These are phyloP conservation scores for Cubamyces sp. DNA, from an alignment of 768 basidiomycete genomes.

Conservation along the genomic window DNA sequence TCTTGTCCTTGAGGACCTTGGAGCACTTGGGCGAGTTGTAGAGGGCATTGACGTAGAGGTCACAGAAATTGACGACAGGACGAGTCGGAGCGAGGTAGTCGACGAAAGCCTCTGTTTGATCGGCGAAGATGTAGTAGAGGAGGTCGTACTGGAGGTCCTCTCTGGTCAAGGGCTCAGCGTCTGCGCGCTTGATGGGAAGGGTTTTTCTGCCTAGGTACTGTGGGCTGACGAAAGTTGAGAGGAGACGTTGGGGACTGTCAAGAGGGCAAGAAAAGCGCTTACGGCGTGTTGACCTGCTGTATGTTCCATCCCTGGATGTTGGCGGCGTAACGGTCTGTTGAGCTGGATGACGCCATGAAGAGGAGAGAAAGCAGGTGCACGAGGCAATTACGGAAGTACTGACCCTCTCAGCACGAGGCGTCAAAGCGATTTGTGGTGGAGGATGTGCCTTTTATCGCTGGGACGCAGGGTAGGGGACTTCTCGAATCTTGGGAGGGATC, in stretches of 20 bases:
- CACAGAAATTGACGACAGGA: conserved; percentile 67
- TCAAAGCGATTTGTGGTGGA: conserved; percentile 23
- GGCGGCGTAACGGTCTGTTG: conserved; percentile 32
- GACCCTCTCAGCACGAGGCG: conserved; percentile 33
- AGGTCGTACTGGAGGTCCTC: conserved; percentile 89
- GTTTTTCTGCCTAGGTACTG: conserved; percentile 54
- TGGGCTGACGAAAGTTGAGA: conserved; percentile 52
- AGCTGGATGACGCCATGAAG: conserved; percentile 39
- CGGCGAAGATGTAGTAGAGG: conserved; percentile 76
- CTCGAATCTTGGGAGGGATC: conserved; percentile 24
- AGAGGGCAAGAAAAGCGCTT: conserved; percentile 18
- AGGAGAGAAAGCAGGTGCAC: conserved; percentile 34
- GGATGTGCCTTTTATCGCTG: conserved; percentile 27
- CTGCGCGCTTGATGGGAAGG: conserved; percentile 79
- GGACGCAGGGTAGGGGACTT: conserved; percentile 16
- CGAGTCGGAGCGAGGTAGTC: conserved; percentile 54
- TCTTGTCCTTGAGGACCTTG: conserved; percentile 86
- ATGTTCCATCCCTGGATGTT: conserved; percentile 34
- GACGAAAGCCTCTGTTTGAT: conserved; percentile 71
- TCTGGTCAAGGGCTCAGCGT: conserved; percentile 81
- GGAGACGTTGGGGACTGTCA: conserved; percentile 46
- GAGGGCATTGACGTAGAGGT: conserved; percentile 82
- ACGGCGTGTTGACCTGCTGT: conserved; percentile 37
- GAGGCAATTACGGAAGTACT: conserved; percentile 34
- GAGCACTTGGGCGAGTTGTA: conserved; percentile 84